Evolutionary conservation across 345 rosid species (phyloP).

Genomic region (Schrenkiella parvula): DNA sequence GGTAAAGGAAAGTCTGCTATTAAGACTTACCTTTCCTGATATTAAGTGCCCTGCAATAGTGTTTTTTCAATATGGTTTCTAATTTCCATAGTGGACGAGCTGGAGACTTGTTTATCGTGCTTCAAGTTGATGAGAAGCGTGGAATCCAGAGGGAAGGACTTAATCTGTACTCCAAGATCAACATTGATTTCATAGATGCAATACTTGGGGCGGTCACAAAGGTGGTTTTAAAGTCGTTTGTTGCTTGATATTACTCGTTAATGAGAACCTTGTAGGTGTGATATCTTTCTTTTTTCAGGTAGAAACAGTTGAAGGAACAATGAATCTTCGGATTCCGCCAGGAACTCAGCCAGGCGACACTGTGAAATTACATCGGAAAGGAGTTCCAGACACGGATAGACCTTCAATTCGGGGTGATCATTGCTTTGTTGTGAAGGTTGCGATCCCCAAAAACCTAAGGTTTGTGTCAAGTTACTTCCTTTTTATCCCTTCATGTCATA

Average conservation of each 20-base stretch:
- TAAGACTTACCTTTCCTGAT: background rate
- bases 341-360: conserved; percentile 88
- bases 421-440: conserved; percentile 60
- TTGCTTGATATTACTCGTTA: background rate
- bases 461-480: conserved; percentile 20
- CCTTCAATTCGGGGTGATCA: conserved; percentile 84
- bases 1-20: conserved; percentile 37
- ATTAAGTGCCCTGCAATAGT: background rate
- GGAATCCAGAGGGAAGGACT: conserved; percentile 83
- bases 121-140: conserved; percentile 62
- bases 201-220: conserved; percentile 65
- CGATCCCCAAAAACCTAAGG: conserved; percentile 79
- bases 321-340: conserved; percentile 65
- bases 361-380: conserved; percentile 55
- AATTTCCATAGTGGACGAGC: conserved; percentile 47
- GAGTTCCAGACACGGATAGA: conserved; percentile 78
- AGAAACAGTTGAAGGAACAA: conserved; percentile 77
- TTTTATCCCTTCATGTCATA: background rate
- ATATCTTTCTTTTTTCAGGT: conserved; percentile 46
- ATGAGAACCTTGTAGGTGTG: conserved; percentile 5
- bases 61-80: conserved; percentile 1
- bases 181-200: conserved; percentile 74
- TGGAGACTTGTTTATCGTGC: conserved; percentile 70
- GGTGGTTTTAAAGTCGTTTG: conserved; percentile 38
- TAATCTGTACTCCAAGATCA: conserved; percentile 70